These are phyloP conservation scores for Borealophlyctis nickersoniae DNA, from an alignment of 192 early-diverging fungal genomes.

Conservation along the genomic window DNA sequence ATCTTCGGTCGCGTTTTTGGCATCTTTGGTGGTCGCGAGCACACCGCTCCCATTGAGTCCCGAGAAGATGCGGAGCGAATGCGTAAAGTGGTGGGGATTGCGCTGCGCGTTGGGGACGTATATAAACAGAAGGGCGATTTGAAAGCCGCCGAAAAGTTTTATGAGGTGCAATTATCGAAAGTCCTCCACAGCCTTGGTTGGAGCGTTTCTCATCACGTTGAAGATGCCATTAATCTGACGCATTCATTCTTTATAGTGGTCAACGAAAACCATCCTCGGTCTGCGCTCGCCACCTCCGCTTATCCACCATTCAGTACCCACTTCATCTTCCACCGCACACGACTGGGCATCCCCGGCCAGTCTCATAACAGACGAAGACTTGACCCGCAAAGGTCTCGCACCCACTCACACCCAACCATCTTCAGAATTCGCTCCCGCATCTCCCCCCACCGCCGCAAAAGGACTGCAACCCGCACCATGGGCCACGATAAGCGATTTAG, in stretches of 20 bases:
- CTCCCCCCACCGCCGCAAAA: neutral
- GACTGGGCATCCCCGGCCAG: neutral
- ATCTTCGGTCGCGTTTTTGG: constrained; percentile 8
- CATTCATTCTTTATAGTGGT: constrained; percentile 16
- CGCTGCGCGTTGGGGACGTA: constrained; percentile 18
- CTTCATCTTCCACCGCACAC: too few relatives aligned
- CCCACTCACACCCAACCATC: neutral
- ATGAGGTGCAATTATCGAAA: constrained; percentile 8
- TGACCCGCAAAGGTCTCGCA: neutral
- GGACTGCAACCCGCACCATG: constrained; percentile 8
- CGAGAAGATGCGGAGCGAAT: neutral
- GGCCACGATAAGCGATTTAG: constrained; percentile 13
- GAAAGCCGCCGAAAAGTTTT: constrained; percentile 4
- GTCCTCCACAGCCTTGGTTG: too few relatives aligned
- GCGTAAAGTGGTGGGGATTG: constrained; percentile 23
- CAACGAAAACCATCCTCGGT: constrained; percentile 13
- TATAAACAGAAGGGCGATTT: neutral
- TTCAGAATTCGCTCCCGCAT: neutral
- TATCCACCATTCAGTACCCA: neutral
- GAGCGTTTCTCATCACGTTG: too few relatives aligned
- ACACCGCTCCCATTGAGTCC: neutral
- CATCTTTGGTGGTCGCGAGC: neutral
- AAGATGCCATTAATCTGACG: too few relatives aligned
- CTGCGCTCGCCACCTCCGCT: constrained; percentile 1
- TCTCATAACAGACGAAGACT: neutral